Percentiles rank a stretch among this genome's conserved stretches.
Evolutionary conservation across 2,329 filamentous ascomycete genomes (phyloP).

Genomic region (Ascochyta rabiei): DNA sequence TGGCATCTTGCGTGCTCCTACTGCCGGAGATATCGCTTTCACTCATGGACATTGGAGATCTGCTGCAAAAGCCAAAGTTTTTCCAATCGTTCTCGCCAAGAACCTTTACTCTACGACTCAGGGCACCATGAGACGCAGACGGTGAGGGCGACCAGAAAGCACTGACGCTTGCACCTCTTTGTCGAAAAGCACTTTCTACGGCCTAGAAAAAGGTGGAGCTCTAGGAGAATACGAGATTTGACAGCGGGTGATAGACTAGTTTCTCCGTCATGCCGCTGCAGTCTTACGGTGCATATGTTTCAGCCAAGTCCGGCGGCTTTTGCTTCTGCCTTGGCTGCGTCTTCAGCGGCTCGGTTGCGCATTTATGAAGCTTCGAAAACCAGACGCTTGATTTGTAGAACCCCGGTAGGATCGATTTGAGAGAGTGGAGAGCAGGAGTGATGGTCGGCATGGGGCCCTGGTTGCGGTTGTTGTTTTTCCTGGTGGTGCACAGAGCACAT

Average conservation of each 20-base stretch:
- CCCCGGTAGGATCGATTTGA: background rate
- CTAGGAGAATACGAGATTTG: conserved; percentile 8
- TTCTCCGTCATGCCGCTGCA: conserved; percentile 18
- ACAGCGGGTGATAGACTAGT: conserved; percentile 12
- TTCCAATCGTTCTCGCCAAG: too few species aligned
- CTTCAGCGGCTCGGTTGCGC: background rate
- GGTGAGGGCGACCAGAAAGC: conserved; percentile 9
- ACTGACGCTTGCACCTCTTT: conserved; percentile 7
- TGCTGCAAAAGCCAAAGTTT: background rate
- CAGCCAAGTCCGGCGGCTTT: conserved; percentile 13
- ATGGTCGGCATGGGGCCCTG: conserved; percentile 1
- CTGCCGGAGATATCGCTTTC: background rate
- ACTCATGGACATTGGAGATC: too few species aligned
- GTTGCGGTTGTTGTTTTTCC: background rate
- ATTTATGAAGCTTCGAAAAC: background rate
- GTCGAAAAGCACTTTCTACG: conserved; percentile 1
- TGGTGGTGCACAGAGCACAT: conserved; percentile 9
- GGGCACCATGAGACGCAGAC: conserved; percentile 1
- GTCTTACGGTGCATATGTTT: conserved; percentile 7
- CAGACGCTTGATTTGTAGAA: conserved; percentile 3
- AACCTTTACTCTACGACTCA: background rate
- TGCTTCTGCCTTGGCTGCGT: background rate
- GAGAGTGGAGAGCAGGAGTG: background rate
- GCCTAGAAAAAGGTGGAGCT: conserved; percentile 8
- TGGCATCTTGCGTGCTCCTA: background rate